A percentile compares a stretch with the other conserved stretches of the same genome.
Conservation (phyloP, 805 yeast genomes). For the Ogataea minuta region DNA sequence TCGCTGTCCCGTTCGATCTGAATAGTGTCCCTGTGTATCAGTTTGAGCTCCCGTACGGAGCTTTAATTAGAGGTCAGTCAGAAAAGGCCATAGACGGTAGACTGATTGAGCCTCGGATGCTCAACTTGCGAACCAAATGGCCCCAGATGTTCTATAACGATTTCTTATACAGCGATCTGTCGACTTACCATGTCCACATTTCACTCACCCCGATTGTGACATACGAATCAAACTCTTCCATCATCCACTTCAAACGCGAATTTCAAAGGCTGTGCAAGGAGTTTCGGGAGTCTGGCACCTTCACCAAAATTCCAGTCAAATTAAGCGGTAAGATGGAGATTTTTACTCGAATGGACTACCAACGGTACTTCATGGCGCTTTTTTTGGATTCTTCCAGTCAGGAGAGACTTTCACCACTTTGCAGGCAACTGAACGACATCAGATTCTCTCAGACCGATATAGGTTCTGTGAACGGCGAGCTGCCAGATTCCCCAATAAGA, state of each 20-base stretch:
- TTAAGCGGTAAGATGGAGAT: conserved; percentile 10
- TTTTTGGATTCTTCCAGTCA: conserved; percentile 7
- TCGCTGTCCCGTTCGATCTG: conserved; percentile 19
- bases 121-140: conserved; percentile 20
- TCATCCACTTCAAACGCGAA: conserved; percentile 13
- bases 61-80: conserved; percentile 23
- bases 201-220: conserved; percentile 29
- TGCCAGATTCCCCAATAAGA: conserved; percentile 10
- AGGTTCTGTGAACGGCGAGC: conserved; percentile 24
- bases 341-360: conserved; percentile 17
- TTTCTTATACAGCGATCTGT: conserved; percentile 11
- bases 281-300: conserved; percentile 5
- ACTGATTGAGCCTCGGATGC: conserved; percentile 20
- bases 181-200: conserved; percentile 20
- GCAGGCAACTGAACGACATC: conserved; percentile 4
- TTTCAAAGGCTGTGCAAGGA: conserved; percentile 11
- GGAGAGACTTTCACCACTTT: conserved; percentile 6
- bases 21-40: conserved; percentile 14
- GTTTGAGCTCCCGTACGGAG: conserved; percentile 26
- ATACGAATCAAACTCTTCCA: conserved; percentile 14
- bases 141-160: conserved; percentile 24
- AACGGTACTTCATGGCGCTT: conserved; percentile 16
- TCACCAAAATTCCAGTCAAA: conserved; percentile 5
- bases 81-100: conserved; percentile 17
- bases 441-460: conserved; percentile 16